These are phyloP conservation scores for Citropsis articulata DNA, from an alignment of 345 rosid genomes.

Conservation along the genomic window DNA sequence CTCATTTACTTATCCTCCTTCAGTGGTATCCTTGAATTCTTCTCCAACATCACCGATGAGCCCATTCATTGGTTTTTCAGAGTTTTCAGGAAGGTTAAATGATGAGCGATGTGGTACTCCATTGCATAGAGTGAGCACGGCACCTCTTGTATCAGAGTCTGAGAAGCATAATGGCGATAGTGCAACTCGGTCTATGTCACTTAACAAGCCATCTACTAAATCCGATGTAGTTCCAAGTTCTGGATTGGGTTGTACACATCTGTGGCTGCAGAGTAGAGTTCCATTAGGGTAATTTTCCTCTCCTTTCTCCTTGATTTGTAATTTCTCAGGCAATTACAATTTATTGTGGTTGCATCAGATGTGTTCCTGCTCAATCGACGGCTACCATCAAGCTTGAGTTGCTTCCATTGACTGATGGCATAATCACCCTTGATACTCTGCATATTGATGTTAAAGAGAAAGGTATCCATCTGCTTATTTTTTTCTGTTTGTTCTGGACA, in stretches of 20 bases:
- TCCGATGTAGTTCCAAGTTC: conserved; percentile 64
- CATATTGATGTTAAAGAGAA: conserved; percentile 88
- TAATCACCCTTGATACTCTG: conserved; percentile 79
- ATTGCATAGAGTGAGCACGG: conserved; percentile 31
- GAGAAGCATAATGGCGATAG: conserved; percentile 33
- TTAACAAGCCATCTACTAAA: conserved; percentile 40
- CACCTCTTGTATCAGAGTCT: conserved; percentile 24
- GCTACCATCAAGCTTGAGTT: conserved; percentile 90
- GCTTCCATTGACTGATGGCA: conserved; percentile 98
- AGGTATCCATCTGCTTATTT: conserved; percentile 47
- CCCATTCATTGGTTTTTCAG: conserved; percentile 61
- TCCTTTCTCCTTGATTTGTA: conserved; percentile 12
- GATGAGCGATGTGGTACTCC: conserved; percentile 33
- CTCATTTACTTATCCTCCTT: conserved; percentile 82
- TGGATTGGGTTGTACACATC: conserved; percentile 77
- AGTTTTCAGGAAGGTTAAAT: conserved; percentile 49
- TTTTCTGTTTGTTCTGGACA: neutral
- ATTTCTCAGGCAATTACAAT: conserved; percentile 12
- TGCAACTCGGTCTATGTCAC: conserved; percentile 34
- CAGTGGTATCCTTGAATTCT: conserved; percentile 78
- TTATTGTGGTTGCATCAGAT: conserved; percentile 47
- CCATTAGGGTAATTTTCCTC: conserved; percentile 74
- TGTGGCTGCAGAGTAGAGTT: conserved; percentile 98
- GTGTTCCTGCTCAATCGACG: conserved; percentile 84
- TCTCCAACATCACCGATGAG: conserved; percentile 64